phyloP scores from a whole-genome alignment of 441 rosid genomes.

The Jatropha multifida region DNA sequence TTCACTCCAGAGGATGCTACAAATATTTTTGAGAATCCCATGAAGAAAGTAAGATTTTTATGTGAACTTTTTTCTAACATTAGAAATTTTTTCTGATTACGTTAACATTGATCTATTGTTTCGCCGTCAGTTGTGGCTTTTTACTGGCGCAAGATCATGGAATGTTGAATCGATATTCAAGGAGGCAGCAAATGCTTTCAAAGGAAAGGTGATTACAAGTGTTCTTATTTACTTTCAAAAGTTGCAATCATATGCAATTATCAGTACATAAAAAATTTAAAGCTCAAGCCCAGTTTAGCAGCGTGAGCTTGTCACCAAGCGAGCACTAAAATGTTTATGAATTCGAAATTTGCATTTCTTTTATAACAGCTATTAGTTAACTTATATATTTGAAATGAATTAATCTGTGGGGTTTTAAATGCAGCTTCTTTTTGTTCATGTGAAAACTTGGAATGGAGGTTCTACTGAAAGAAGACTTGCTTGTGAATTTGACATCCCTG shows the following conservation, averaged over 20 bases:
- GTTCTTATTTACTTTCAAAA: neutral
- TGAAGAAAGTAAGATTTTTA: slow-evolving; percentile 37
- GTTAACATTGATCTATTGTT: slow-evolving; percentile 11
- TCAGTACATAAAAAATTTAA: too few relatives aligned
- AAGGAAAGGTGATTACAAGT: slow-evolving; percentile 33
- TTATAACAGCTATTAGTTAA: neutral
- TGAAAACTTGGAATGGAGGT: slow-evolving; percentile 23
- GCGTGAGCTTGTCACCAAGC: too few relatives aligned
- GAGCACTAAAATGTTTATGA: too few relatives aligned
- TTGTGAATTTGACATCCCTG: slow-evolving; percentile 29
- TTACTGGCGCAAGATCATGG: slow-evolving; percentile 27
- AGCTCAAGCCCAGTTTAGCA: too few relatives aligned
- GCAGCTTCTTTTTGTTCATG: slow-evolving; percentile 39
- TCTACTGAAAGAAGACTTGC: slow-evolving; percentile 20
- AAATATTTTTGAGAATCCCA: slow-evolving; percentile 29
- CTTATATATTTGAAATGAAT: neutral
- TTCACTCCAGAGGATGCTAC: slow-evolving; percentile 31
- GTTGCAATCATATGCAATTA: too few relatives aligned
- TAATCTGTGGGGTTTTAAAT: neutral
- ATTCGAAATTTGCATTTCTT: neutral
- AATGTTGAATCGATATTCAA: slow-evolving; percentile 31
- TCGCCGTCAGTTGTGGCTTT: slow-evolving; percentile 39
- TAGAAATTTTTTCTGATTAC: neutral
- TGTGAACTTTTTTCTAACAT: neutral
- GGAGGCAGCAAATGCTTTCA: slow-evolving; percentile 37